These are phyloP conservation scores for Piper longum DNA, from an alignment of 164 flowering plant species.

Conservation along the genomic window DNA sequence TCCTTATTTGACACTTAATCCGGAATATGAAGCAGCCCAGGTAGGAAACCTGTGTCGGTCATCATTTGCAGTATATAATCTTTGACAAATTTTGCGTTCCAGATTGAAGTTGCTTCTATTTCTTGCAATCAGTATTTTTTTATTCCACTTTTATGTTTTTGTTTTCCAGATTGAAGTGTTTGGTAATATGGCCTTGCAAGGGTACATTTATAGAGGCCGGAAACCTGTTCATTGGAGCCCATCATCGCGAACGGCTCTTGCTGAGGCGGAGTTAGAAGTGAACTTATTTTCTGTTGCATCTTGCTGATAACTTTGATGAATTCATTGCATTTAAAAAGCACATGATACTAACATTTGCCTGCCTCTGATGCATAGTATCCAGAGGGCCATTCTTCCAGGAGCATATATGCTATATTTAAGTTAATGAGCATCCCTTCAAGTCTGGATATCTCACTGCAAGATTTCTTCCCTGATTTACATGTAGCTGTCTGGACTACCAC, in stretches of 20 bases:
- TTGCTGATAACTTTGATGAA: neutral
- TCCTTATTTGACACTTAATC: constrained; percentile 85
- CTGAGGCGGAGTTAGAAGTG: constrained; percentile 99
- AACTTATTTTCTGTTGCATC: neutral
- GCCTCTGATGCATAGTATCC: constrained; percentile 58
- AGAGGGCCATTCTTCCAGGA: constrained; percentile 85
- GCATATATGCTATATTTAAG: constrained; percentile 75
- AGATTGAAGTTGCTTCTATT: constrained; percentile 29
- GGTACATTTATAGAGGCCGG: constrained; percentile 81
- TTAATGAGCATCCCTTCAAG: constrained; percentile 41
- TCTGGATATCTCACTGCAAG: constrained; percentile 36
- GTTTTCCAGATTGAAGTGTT: constrained; percentile 75
- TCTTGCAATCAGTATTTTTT: constrained; percentile 85
- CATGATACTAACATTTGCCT: neutral
- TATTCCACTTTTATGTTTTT: constrained; percentile 67
- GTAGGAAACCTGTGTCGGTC: constrained; percentile 14
- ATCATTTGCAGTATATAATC: neutral
- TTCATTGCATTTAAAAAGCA: neutral
- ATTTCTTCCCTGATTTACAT: constrained; percentile 64
- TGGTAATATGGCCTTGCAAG: constrained; percentile 74
- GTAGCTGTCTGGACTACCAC: constrained; percentile 98
- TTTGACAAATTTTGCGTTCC: neutral
- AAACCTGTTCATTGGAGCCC: constrained; percentile 99
- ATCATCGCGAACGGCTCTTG: constrained; percentile 93
- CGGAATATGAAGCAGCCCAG: constrained; percentile 97